Percentiles rank a stretch among this genome's conserved stretches.
phyloP scores from a whole-genome alignment of 257 asterid species.

The Salvia splendens region DNA sequence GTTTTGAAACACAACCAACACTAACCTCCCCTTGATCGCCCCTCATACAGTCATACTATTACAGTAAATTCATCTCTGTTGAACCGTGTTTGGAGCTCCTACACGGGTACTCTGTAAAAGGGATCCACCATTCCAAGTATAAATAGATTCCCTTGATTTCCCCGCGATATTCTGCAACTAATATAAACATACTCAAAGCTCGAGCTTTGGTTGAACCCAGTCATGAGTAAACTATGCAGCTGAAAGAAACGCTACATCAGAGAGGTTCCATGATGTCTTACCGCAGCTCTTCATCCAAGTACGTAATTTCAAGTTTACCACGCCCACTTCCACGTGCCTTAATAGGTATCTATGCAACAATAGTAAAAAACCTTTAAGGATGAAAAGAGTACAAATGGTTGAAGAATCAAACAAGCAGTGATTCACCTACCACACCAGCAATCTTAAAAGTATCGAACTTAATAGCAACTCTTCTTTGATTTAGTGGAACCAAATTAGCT shows the following conservation, averaged over 20 bases:
- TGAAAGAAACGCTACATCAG: slow-evolving; percentile 1
- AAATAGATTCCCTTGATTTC: slow-evolving; percentile 65
- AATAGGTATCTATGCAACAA: slow-evolving; percentile 48
- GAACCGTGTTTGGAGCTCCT: not conserved
- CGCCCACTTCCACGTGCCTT: slow-evolving; percentile 68
- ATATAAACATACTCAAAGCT: not conserved
- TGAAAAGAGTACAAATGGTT: not conserved
- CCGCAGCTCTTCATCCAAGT: slow-evolving; percentile 64
- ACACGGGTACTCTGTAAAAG: slow-evolving; percentile 52
- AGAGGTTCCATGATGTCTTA: slow-evolving; percentile 28
- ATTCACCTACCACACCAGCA: slow-evolving; percentile 61
- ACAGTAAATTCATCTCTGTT: too few species aligned
- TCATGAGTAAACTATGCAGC: too few species aligned
- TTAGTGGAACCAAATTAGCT: slow-evolving; percentile 44
- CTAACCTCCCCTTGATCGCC: not conserved
- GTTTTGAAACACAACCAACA: not conserved
- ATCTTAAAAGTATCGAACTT: slow-evolving; percentile 33
- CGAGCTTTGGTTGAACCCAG: not conserved
- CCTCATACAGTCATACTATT: too few species aligned
- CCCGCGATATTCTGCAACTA: slow-evolving; percentile 62
- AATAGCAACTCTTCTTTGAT: too few species aligned
- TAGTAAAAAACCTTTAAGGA: not conserved
- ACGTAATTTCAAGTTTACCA: slow-evolving; percentile 68
- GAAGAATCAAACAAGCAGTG: not conserved
- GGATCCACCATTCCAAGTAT: slow-evolving; percentile 66